Evolutionary conservation across 2,329 filamentous ascomycete species (phyloP).

Genomic region (Hansfordia pulvinata): DNA sequence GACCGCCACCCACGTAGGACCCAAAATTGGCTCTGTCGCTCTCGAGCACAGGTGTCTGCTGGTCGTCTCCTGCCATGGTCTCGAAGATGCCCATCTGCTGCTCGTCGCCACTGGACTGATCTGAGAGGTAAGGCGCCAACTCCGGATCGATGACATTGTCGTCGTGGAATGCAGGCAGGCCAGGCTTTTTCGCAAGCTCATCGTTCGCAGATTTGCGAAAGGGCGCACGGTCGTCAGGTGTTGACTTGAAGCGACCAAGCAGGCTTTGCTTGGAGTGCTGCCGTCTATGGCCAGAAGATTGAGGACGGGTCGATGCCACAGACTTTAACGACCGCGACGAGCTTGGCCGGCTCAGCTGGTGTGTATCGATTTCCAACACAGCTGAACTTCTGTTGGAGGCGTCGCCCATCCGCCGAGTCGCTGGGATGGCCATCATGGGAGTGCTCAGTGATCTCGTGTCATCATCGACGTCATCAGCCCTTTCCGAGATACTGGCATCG

Average conservation of each 20-base stretch:
- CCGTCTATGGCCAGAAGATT: conserved; percentile 69
- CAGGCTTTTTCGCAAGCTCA: conserved; percentile 48
- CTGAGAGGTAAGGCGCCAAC: conserved; percentile 87
- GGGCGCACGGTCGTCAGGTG: conserved; percentile 69
- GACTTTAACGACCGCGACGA: conserved; percentile 85
- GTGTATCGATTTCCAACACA: conserved; percentile 78
- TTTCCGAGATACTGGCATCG: conserved; percentile 25
- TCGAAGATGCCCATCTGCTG: conserved; percentile 81
- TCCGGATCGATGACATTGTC: conserved; percentile 98
- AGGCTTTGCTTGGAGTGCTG: conserved; percentile 82
- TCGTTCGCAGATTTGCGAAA: conserved; percentile 65
- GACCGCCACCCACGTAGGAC: conserved; percentile 56
- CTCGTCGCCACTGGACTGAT: conserved; percentile 87
- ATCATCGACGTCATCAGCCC: conserved; percentile 29
- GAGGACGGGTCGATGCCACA: conserved; percentile 51
- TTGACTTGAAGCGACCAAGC: conserved; percentile 59
- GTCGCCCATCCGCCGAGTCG: conserved; percentile 52
- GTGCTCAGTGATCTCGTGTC: conserved; percentile 41
- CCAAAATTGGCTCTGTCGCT: conserved; percentile 62
- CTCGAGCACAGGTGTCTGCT: conserved; percentile 53
- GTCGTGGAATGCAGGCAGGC: conserved; percentile 85
- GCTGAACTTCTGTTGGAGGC: conserved; percentile 75
- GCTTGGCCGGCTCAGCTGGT: conserved; percentile 75
- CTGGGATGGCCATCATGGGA: conserved; percentile 59
- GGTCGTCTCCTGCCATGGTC: conserved; percentile 52